These are phyloP conservation scores for Vitis hybrid DNA, from an alignment of 177 flowering plant genomes.

Conservation along the genomic window DNA sequence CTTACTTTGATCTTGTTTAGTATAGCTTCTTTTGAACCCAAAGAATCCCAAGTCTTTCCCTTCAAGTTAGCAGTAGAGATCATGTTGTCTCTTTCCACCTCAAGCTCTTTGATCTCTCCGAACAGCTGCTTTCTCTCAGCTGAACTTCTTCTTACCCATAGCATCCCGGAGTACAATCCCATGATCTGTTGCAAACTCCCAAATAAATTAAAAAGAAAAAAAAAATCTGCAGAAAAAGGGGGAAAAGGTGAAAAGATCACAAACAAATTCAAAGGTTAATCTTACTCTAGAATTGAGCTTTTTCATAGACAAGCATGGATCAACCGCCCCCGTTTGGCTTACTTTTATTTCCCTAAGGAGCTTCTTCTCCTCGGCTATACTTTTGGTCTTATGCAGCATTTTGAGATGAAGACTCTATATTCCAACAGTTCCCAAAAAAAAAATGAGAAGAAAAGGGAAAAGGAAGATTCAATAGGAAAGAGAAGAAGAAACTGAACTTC, in stretches of 20 bases:
- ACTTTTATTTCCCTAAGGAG: slow-evolving; percentile 2
- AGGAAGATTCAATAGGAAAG: background rate
- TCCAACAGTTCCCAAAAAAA: background rate
- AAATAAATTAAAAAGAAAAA: no score
- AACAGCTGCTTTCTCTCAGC: background rate
- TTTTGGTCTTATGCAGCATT: slow-evolving; percentile 12
- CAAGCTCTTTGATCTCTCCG: background rate
- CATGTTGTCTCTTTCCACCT: background rate
- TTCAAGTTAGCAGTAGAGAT: slow-evolving; percentile 4
- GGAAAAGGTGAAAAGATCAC: background rate
- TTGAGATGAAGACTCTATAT: slow-evolving; percentile 12
- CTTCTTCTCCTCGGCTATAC: slow-evolving; percentile 10
- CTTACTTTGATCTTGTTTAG: slow-evolving; percentile 7
- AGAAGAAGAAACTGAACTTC: background rate
- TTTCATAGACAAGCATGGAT: background rate
- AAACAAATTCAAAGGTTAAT: background rate
- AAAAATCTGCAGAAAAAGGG: no score
- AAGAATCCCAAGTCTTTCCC: slow-evolving; percentile 13
- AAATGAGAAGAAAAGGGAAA: no score
- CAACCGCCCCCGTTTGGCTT: background rate
- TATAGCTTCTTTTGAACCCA: slow-evolving; percentile 1
- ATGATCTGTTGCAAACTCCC: background rate
- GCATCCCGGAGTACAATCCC: background rate
- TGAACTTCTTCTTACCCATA: no score
- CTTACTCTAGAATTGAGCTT: background rate